These are phyloP conservation scores for Rhizoclosmatium globosum DNA, from an alignment of 192 early-diverging fungal species.

Conservation along the genomic window DNA sequence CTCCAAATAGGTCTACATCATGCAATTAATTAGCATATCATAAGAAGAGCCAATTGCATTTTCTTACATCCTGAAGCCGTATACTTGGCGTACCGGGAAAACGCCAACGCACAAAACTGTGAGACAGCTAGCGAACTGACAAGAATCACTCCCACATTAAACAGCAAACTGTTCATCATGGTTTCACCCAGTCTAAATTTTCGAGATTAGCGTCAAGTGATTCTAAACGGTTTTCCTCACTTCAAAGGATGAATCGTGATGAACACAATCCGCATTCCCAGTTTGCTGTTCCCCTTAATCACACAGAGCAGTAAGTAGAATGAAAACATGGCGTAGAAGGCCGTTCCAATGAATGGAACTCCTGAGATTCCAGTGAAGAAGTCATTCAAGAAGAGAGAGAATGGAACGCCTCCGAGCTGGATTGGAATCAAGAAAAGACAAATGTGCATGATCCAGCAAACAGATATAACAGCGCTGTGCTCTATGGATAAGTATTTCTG, in stretches of 20 bases:
- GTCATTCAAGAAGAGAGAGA: constrained; percentile 58
- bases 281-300: constrained; percentile 61
- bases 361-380: constrained; percentile 52
- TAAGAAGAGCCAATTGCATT: background rate
- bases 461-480: constrained; percentile 55
- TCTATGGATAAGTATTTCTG: background rate
- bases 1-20: constrained; percentile 56
- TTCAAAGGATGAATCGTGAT: constrained; percentile 65
- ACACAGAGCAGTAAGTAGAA: constrained; percentile 68
- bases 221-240: constrained; percentile 30
- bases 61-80: constrained; percentile 61
- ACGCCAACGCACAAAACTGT: constrained; percentile 65
- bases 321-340: constrained; percentile 63
- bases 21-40: background rate
- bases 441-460: constrained; percentile 69
- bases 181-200: constrained; percentile 63
- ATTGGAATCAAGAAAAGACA: constrained; percentile 59
- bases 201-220: constrained; percentile 24
- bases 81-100: constrained; percentile 61
- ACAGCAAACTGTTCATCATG: constrained; percentile 67
- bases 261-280: constrained; percentile 68
- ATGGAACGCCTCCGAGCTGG: constrained; percentile 49
- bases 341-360: constrained; percentile 67
- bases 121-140: constrained; percentile 63
- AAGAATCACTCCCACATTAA: constrained; percentile 66